phyloP scores from a whole-genome alignment of 768 basidiomycete species.

The Vararia minispora region DNA sequence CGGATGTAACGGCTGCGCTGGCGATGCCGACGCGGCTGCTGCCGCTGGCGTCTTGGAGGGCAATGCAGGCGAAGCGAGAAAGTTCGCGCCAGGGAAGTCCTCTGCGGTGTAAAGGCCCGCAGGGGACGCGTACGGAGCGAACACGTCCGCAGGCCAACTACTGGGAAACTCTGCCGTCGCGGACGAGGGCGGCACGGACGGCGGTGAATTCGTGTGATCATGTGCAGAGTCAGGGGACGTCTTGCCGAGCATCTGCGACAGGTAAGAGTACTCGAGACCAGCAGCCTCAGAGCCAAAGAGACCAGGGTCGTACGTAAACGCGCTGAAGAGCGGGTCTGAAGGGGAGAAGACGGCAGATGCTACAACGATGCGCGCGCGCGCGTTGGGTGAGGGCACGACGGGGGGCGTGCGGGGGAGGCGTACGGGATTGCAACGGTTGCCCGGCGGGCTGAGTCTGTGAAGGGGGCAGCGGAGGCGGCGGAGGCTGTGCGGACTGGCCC shows the following conservation, averaged over 20 bases:
- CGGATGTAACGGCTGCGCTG: slow-evolving; percentile 4
- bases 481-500: too few relatives aligned
- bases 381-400: not conserved
- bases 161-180: slow-evolving; percentile 5
- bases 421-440: too few relatives aligned
- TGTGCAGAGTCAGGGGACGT: slow-evolving; percentile 18
- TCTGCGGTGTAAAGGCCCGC: too few relatives aligned
- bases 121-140: too few relatives aligned
- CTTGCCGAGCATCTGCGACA: slow-evolving; percentile 76
- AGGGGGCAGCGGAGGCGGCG: too few relatives aligned
- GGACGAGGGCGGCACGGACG: slow-evolving; percentile 4
- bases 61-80: too few relatives aligned
- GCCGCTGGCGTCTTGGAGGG: too few relatives aligned
- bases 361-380: not conserved
- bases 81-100: too few relatives aligned
- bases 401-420: slow-evolving; percentile 12
- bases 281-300: slow-evolving; percentile 84
- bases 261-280: slow-evolving; percentile 90
- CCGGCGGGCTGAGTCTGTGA: too few relatives aligned
- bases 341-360: slow-evolving; percentile 26
- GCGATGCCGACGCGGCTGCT: too few relatives aligned
- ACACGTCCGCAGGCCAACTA: too few relatives aligned
- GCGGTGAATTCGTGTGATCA: slow-evolving; percentile 7
- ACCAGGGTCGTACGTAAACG: slow-evolving; percentile 45
- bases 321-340: slow-evolving; percentile 49